phyloP scores from a whole-genome alignment of 1,284 basidiomycete species.

The Cryptococcus wingfieldii region DNA sequence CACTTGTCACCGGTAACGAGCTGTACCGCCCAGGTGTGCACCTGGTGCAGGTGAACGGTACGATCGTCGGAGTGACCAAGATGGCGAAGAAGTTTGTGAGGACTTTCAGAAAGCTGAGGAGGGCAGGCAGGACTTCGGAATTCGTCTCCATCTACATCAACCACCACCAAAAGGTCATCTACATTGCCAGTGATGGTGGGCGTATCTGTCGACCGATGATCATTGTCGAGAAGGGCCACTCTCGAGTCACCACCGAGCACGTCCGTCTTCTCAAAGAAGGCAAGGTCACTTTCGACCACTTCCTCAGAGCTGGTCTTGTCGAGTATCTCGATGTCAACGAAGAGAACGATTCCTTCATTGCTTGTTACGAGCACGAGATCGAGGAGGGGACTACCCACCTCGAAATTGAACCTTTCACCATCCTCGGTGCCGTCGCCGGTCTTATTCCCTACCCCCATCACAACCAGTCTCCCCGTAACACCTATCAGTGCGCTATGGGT shows the following conservation, averaged over 20 bases:
- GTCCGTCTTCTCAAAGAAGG: slow-evolving; percentile 78
- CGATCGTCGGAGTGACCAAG: slow-evolving; percentile 88
- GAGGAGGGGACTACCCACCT: slow-evolving; percentile 81
- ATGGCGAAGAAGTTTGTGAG: slow-evolving; percentile 80
- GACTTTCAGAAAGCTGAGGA: slow-evolving; percentile 86
- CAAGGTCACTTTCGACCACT: slow-evolving; percentile 85
- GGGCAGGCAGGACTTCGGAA: slow-evolving; percentile 88
- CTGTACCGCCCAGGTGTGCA: slow-evolving; percentile 89
- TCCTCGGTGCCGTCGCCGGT: slow-evolving; percentile 95
- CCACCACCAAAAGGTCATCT: slow-evolving; percentile 88
- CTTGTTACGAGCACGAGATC: slow-evolving; percentile 88
- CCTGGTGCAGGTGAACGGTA: slow-evolving; percentile 96
- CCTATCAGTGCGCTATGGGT: slow-evolving; percentile 99
- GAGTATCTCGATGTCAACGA: slow-evolving; percentile 99
- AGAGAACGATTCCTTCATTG: slow-evolving; percentile 97
- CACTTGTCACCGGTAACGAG: slow-evolving; percentile 86
- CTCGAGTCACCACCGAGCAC: slow-evolving; percentile 77
- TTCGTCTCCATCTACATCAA: slow-evolving; percentile 98
- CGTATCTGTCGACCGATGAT: slow-evolving; percentile 95
- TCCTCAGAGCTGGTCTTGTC: slow-evolving; percentile 89
- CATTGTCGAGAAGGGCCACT: slow-evolving; percentile 81
- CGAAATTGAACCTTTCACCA: slow-evolving; percentile 97
- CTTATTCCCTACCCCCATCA: slow-evolving; percentile 99
- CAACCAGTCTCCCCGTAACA: slow-evolving; percentile 98
- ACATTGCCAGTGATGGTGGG: slow-evolving; percentile 96